phyloP scores from a whole-genome alignment of 805 yeast species.

The Wickerhamia fluorescens region DNA sequence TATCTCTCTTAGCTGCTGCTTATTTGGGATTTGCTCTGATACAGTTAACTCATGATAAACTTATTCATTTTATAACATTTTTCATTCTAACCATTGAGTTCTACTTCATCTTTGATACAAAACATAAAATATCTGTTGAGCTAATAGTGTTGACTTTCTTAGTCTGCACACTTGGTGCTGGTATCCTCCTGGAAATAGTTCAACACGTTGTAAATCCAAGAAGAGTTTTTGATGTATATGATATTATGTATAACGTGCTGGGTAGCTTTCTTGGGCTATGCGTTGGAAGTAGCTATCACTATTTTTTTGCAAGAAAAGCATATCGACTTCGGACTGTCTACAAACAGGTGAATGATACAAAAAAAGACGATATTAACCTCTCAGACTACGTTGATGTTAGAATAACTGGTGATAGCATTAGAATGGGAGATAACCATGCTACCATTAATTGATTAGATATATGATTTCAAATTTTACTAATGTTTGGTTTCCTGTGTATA shows the following conservation, averaged over 20 bases:
- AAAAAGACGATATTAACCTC: no score
- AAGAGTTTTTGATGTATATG: slow-evolving; percentile 43
- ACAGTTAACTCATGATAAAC: slow-evolving; percentile 43
- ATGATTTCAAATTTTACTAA: no score
- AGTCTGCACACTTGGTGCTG: slow-evolving; percentile 41
- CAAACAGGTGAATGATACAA: no score
- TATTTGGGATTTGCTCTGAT: slow-evolving; percentile 48
- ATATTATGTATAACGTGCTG: slow-evolving; percentile 31
- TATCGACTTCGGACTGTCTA: no score
- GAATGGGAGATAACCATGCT: no score
- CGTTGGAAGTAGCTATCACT: no score
- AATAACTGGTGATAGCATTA: no score
- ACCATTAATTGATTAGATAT: no score
- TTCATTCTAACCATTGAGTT: slow-evolving; percentile 42
- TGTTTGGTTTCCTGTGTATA: no score
- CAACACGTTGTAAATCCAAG: slow-evolving; percentile 41
- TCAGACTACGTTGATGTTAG: no score
- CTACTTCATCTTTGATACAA: slow-evolving; percentile 36
- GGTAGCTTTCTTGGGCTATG: slow-evolving; percentile 27
- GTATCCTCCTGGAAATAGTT: slow-evolving; percentile 43
- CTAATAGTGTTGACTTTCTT: slow-evolving; percentile 17
- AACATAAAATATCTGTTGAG: slow-evolving; percentile 8
- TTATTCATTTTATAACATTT: slow-evolving; percentile 43
- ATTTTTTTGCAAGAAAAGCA: no score
- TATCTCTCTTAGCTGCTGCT: slow-evolving; percentile 28